Percentiles rank a stretch among this genome's conserved stretches.
Conservation (phyloP, 176 grass and related monocot species). For the Oryza nivara region DNA sequence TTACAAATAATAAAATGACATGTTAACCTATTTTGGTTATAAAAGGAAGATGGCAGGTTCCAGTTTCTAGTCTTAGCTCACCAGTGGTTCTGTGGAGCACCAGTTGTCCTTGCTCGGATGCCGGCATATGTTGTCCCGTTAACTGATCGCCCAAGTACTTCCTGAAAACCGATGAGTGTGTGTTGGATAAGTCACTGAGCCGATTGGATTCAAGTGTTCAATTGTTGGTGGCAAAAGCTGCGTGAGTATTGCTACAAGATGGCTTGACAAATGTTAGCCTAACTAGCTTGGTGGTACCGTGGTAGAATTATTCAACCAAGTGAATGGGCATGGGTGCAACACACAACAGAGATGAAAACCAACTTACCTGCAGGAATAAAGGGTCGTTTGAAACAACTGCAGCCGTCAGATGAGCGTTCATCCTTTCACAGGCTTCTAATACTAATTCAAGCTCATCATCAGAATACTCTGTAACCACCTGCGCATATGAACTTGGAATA, state of each 20-base stretch:
- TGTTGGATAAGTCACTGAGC: background rate
- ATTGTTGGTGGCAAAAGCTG: background rate
- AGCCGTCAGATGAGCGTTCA: constrained; percentile 91
- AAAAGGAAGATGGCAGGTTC: background rate
- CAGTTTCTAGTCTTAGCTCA: constrained; percentile 29
- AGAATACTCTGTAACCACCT: constrained; percentile 89
- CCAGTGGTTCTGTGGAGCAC: constrained; percentile 99
- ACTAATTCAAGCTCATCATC: constrained; percentile 71
- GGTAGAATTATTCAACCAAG: background rate
- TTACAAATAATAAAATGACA: background rate
- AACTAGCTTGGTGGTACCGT: background rate
- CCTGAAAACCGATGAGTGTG: constrained; percentile 46
- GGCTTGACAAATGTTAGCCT: background rate
- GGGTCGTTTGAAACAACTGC: constrained; percentile 94
- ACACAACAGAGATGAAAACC: background rate
- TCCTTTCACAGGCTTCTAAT: constrained; percentile 83
- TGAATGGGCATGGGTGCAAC: constrained; percentile 13
- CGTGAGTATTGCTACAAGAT: background rate
- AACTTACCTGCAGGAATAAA: constrained; percentile 86
- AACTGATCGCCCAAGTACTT: constrained; percentile 81
- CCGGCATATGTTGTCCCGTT: constrained; percentile 98
- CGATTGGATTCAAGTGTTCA: background rate
- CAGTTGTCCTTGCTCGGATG: constrained; percentile 94
- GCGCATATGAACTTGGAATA: constrained; percentile 1
- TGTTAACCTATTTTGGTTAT: background rate